Evolutionary conservation across 2,329 filamentous ascomycete species (phyloP).

Genomic region (Rhytidhysteron rufulum): DNA sequence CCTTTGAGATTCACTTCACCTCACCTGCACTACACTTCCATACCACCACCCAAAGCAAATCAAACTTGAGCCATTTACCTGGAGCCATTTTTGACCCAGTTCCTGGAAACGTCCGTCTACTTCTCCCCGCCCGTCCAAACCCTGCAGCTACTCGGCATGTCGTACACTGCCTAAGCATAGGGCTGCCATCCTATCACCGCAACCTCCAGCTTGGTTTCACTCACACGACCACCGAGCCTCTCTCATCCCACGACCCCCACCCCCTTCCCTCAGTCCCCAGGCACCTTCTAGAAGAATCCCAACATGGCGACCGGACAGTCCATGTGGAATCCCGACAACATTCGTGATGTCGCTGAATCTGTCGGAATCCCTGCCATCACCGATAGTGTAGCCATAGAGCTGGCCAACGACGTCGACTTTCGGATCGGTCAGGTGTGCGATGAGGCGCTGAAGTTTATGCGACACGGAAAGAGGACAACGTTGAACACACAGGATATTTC

Average conservation of each 20-base stretch:
- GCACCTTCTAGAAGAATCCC: neutral
- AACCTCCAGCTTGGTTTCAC: neutral
- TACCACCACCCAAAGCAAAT: too few relatives aligned
- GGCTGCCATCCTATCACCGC: neutral
- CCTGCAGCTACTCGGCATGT: constrained; percentile 3
- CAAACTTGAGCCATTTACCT: too few relatives aligned
- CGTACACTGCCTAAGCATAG: constrained; percentile 1
- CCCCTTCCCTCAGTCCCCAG: neutral
- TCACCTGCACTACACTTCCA: too few relatives aligned
- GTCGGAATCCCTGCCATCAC: constrained; percentile 78
- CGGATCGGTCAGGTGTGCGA: constrained; percentile 89
- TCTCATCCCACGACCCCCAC: neutral
- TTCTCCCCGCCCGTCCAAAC: too few relatives aligned
- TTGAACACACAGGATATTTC: constrained; percentile 87
- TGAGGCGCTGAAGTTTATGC: constrained; percentile 95
- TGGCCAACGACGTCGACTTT: constrained; percentile 94
- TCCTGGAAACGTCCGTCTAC: too few relatives aligned
- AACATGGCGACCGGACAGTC: too few relatives aligned
- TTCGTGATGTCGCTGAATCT: constrained; percentile 92
- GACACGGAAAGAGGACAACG: constrained; percentile 78
- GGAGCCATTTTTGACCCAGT: too few relatives aligned
- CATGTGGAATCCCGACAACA: constrained; percentile 95
- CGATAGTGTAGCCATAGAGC: constrained; percentile 78
- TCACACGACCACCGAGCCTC: neutral
- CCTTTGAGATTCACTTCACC: too few relatives aligned